Base-by-base conservation (phyloP, 352 stramenopile species). In the Phytophthora aleatoria region DNA sequence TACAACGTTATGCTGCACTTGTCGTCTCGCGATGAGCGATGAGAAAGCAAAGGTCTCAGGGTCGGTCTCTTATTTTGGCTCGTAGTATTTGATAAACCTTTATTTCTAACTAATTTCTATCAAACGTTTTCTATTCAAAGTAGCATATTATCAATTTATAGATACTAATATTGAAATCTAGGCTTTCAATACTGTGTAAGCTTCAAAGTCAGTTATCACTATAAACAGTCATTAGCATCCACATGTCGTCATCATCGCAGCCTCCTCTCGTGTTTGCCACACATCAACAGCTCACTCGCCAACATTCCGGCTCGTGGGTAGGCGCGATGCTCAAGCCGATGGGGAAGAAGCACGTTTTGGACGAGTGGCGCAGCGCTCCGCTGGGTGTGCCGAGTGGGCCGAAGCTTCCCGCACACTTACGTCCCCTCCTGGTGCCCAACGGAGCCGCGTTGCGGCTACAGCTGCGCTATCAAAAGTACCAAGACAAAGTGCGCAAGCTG, bases 391-490 rank as follows among this genome's bases (percentile, higher is more conserved):
- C 61, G 5, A 77, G 35, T 35, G 68, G 67, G 12, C 52, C 75
- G 28, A 72, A 67, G 31, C 52, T 73, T 16, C 72, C 50, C 24
- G 54, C 41, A 9, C 69, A 59, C 43, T 39, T 76, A 44, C 65
- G 64, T 26, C 72, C 79, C 20, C 68, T 84, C 8, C 71, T 81
- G 33, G 67, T 78, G 45, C 69, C 66, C 36, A 71, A 84, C 45
- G 65, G 64, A 10, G 71, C 80, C 24, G 82, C 84, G 24, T 39
- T 83, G 66, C 74, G 85, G 27, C 87, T 94, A 59, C 85, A 92
- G 63, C 50, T 87, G 61, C 82, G 81, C 39, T 94, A 94, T 67
- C 81, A 83, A 44, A 78, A 82, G 48, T 90, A 91, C 71, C 80
- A 89, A 53, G 69, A 86, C 10, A 89, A 90, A 57, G 73, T 88